A percentile compares a stretch with the other conserved stretches of the same genome.
These are phyloP conservation scores for Penicillium canescens DNA, from an alignment of 495 filamentous ascomycete species.

Conservation along the genomic window DNA sequence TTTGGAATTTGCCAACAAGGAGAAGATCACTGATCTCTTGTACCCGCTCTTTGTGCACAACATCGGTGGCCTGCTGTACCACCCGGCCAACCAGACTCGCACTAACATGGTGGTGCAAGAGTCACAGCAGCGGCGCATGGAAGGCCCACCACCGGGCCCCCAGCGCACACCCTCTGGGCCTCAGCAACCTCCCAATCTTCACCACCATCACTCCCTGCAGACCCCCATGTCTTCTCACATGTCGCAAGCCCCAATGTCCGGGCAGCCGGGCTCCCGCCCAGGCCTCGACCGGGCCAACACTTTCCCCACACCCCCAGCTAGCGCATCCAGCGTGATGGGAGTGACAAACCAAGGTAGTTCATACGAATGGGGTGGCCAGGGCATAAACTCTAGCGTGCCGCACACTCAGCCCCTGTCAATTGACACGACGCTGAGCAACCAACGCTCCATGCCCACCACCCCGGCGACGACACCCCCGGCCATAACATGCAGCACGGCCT, in stretches of 20 bases:
- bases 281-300: constrained; percentile 79
- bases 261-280: constrained; percentile 72
- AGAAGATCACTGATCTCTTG: constrained; percentile 94
- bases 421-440: constrained; percentile 77
- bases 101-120: constrained; percentile 87
- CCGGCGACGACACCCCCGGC: constrained; percentile 93
- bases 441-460: constrained; percentile 89
- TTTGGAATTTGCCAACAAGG: constrained; percentile 97
- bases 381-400: constrained; percentile 63
- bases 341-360: constrained; percentile 73
- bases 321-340: constrained; percentile 85
- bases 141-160: constrained; percentile 31
- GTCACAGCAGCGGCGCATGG: constrained; percentile 70
- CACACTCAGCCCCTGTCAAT: constrained; percentile 76
- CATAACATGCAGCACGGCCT: constrained; percentile 67
- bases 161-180: constrained; percentile 51
- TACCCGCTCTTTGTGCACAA: constrained; percentile 98
- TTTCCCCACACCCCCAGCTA: constrained; percentile 92
- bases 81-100: constrained; percentile 82
- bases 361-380: constrained; percentile 71
- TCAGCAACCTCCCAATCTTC: constrained; percentile 68
- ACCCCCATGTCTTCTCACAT: constrained; percentile 63
- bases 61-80: constrained; percentile 91
- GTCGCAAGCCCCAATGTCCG: constrained; percentile 71
- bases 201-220: constrained; percentile 79